Conservation (phyloP, 2,329 filamentous ascomycete genomes). For the Colletotrichum navitas region DNA sequence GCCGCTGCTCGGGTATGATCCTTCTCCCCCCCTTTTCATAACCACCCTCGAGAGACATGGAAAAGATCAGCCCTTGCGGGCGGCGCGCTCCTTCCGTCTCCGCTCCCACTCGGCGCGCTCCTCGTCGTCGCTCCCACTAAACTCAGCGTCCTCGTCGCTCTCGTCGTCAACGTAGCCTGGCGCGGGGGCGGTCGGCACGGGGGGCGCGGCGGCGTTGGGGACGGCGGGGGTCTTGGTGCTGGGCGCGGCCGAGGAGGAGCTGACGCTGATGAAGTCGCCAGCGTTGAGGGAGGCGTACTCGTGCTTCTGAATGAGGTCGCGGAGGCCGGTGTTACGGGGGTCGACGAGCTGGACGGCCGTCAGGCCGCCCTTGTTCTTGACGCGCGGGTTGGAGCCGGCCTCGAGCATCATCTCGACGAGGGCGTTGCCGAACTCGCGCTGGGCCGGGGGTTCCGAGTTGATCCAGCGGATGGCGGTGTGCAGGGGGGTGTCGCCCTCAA, state of each 20-base stretch:
- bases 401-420: slow-evolving; percentile 86
- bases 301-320: slow-evolving; percentile 75
- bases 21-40: not conserved
- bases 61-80: slow-evolving; percentile 43
- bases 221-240: slow-evolving; percentile 31
- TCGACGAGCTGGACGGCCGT: slow-evolving; percentile 80
- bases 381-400: slow-evolving; percentile 72
- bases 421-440: slow-evolving; percentile 73
- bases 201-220: slow-evolving; percentile 38
- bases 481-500: slow-evolving; percentile 82
- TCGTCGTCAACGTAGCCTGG: slow-evolving; percentile 38
- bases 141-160: slow-evolving; percentile 69
- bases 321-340: slow-evolving; percentile 73
- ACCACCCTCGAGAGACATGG: not conserved
- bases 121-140: slow-evolving; percentile 74
- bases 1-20: not conserved
- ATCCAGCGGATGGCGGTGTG: slow-evolving; percentile 84
- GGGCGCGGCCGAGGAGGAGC: slow-evolving; percentile 44
- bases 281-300: slow-evolving; percentile 74
- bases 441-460: slow-evolving; percentile 74
- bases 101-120: slow-evolving; percentile 73
- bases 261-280: slow-evolving; percentile 66
- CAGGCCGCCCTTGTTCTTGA: slow-evolving; percentile 78
- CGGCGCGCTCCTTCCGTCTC: slow-evolving; percentile 58
- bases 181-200: slow-evolving; percentile 41